Evolutionary conservation across 2,329 filamentous ascomycete species (phyloP), one percentile per base, ranked within the genome.

Genomic region (Blastomyces percursus): DNA sequence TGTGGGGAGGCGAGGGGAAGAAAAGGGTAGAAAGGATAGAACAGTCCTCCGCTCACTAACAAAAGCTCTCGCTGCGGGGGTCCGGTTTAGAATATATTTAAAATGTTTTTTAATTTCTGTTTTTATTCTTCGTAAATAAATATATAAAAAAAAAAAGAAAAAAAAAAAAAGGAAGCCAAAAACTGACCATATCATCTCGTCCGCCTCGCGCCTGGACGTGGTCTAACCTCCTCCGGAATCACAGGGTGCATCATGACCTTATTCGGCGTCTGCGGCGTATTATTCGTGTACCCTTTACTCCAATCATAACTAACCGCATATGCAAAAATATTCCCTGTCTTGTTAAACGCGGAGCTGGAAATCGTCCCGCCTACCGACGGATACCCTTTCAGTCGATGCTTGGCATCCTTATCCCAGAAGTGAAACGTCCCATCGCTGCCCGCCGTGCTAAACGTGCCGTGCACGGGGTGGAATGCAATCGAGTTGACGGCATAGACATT

Each of bases 381-480:
- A 72, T 92, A 99, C 16, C 94, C 94, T 81, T 94, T 94, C 65
- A 94, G 83, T 46, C 90, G 82, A 77, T 94, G 89, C 78, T 94
- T 94, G 64, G 90, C 90, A 71, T 93, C 89, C 79, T 92, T 92
- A 71, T 99, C 94, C 82, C 82, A 84, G 74, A 83, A 81, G 69
- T 77, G 73, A 70, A 97, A 99, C 0, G 94, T 96, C 61, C 94
- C 94, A 76, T 99, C 94, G 42, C 87, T 89, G 62, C 94, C 94
- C 57, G 94, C 91, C 2, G 94, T 99, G 78, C 89, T 95, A 80
- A 99, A 99, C n/a, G 94, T 99, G 71, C 94, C 94, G 76, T 96
- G 92, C 14, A 89, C 82, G 1, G 94, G 94, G 78, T 99, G 94
- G 85, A 97, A 97, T 30, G 90, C 95, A 75, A 99, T 99, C 69